Evolutionary conservation across 192 early-diverging fungal species (phyloP).

Genomic region (Dimargaris cristalligena): DNA sequence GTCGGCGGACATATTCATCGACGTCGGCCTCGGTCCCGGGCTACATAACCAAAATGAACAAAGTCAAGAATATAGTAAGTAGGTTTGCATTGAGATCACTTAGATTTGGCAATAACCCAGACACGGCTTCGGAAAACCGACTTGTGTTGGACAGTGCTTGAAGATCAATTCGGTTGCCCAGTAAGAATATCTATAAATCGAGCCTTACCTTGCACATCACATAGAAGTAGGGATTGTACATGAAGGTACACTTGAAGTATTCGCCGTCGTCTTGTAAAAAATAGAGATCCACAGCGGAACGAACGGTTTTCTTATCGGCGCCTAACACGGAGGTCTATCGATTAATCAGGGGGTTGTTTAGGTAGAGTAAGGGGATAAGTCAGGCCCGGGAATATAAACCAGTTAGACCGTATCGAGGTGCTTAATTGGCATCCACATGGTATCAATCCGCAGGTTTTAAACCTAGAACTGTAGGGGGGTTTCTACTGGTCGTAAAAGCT

Average conservation of each 20-base stretch:
- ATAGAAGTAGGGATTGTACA: slow-evolving; percentile 84
- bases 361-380: slow-evolving; percentile 7
- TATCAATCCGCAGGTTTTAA: neutral
- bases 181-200: too few species aligned
- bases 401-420: neutral
- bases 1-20: slow-evolving; percentile 62
- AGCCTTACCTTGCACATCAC: slow-evolving; percentile 54
- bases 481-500: too few species aligned
- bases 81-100: slow-evolving; percentile 1
- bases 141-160: too few species aligned
- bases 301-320: slow-evolving; percentile 41
- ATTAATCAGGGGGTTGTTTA: neutral
- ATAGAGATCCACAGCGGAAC: slow-evolving; percentile 74
- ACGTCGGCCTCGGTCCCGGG: slow-evolving; percentile 63
- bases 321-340: slow-evolving; percentile 43
- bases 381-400: slow-evolving; percentile 4
- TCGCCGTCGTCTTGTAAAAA: slow-evolving; percentile 81
- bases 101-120: too few species aligned
- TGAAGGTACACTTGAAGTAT: slow-evolving; percentile 72
- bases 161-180: too few species aligned
- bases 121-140: too few species aligned
- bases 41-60: slow-evolving; percentile 14
- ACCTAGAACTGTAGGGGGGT: neutral
- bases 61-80: neutral
- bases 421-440: neutral